Conservation (phyloP, 495 filamentous ascomycete genomes). For the Xylaria grammica region DNA sequence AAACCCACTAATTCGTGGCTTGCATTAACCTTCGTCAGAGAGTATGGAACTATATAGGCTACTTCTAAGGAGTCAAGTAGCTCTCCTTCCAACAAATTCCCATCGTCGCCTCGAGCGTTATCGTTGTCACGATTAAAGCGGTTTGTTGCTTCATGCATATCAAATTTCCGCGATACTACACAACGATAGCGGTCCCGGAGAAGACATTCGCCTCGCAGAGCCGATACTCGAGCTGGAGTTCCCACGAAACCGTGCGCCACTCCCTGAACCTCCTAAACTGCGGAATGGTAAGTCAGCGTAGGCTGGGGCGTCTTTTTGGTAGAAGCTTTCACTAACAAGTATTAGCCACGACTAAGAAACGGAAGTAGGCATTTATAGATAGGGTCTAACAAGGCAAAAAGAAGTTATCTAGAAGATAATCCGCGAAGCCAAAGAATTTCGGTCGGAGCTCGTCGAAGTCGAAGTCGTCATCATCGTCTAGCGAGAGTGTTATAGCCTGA, state of each 20-base stretch:
- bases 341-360: conserved; percentile 19
- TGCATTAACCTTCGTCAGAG: conserved; percentile 27
- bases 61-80: conserved; percentile 31
- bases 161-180: conserved; percentile 34
- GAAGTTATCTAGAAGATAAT: conserved; percentile 36
- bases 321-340: conserved; percentile 32
- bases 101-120: conserved; percentile 32
- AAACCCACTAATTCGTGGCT: conserved; percentile 23
- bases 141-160: conserved; percentile 28
- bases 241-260: conserved; percentile 26
- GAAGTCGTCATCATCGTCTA: conserved; percentile 26
- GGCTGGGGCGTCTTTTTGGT: conserved; percentile 19
- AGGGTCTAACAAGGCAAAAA: conserved; percentile 32
- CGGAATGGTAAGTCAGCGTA: conserved; percentile 29
- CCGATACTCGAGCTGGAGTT: conserved; percentile 29
- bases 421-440: conserved; percentile 30
- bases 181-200: conserved; percentile 37
- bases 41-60: conserved; percentile 37
- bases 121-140: conserved; percentile 23
- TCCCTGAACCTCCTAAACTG: conserved; percentile 26
- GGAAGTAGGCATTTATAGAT: conserved; percentile 4
- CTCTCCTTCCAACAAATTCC: conserved; percentile 25
- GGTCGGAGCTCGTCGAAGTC: conserved; percentile 27
- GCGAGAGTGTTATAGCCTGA: conserved; percentile 26
- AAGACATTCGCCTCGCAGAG: conserved; percentile 33